A percentile compares a stretch with the other conserved stretches of the same genome.
Evolutionary conservation across 352 stramenopile genomes (phyloP).

Genomic region (Plasmopara muralis): DNA sequence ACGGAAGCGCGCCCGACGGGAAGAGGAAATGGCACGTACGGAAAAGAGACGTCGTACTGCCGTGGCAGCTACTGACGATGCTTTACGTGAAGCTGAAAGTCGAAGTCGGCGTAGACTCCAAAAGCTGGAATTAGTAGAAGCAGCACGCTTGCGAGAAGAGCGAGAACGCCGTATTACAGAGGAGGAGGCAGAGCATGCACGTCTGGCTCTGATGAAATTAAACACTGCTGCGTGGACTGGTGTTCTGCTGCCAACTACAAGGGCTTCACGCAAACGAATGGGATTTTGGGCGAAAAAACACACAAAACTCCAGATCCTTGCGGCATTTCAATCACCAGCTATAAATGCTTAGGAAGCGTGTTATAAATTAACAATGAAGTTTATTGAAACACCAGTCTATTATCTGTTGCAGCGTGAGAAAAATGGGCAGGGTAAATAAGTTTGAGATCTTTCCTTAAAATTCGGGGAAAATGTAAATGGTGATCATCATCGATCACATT

Average conservation of each 20-base stretch:
- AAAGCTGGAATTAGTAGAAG: constrained; percentile 61
- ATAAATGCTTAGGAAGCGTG: constrained; percentile 23
- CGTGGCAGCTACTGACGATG: constrained; percentile 72
- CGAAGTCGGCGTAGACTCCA: constrained; percentile 61
- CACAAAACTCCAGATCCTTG: constrained; percentile 44
- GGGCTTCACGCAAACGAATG: constrained; percentile 12
- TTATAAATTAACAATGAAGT: no score
- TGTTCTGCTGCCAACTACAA: constrained; percentile 24
- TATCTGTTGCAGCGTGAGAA: no score
- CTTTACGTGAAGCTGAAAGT: constrained; percentile 67
- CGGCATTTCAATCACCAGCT: constrained; percentile 34
- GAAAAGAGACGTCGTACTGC: constrained; percentile 74
- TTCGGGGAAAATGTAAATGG: no score
- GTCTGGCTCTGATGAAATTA: constrained; percentile 54
- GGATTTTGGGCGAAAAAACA: constrained; percentile 61
- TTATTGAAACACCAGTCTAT: no score
- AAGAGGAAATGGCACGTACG: constrained; percentile 70
- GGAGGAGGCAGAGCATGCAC: constrained; percentile 38
- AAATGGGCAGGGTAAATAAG: no score
- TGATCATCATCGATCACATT: no score
- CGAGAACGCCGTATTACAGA: constrained; percentile 46
- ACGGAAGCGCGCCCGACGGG: constrained; percentile 57
- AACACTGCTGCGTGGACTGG: constrained; percentile 51
- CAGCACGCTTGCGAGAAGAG: constrained; percentile 54
- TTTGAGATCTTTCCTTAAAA: no score